phyloP scores from a whole-genome alignment of 2,329 filamentous ascomycete species.

The Fusarium napiforme region DNA sequence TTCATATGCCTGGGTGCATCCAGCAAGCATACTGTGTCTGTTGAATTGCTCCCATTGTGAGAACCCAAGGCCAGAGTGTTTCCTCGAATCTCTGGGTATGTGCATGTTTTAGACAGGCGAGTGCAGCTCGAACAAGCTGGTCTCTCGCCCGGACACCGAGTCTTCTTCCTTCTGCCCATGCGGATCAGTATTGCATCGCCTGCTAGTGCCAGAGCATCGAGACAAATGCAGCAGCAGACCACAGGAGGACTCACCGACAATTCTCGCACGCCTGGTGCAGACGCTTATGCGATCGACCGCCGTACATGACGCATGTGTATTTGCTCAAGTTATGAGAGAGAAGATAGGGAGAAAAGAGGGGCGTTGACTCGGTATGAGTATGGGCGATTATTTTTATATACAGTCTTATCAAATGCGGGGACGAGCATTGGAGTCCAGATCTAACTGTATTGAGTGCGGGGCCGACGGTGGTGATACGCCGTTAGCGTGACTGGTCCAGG shows the following conservation, averaged over 20 bases:
- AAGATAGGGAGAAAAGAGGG: background rate
- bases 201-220: rapidly evolving
- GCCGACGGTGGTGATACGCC: background rate
- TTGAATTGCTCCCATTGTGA: background rate
- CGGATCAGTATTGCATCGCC: background rate
- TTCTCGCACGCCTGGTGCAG: slow-evolving; percentile 4
- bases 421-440: background rate
- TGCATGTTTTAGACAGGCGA: background rate
- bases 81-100: background rate
- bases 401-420: slow-evolving; percentile 3
- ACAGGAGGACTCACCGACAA: background rate
- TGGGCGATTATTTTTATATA: background rate
- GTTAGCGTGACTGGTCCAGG: background rate
- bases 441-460: background rate
- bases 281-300: background rate
- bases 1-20: background rate
- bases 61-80: background rate
- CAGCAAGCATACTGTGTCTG: slow-evolving; percentile 1
- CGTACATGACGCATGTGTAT: background rate
- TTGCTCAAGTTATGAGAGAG: rapidly evolving
- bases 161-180: background rate
- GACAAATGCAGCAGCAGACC: rapidly evolving
- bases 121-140: background rate
- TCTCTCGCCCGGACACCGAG: slow-evolving; percentile 1
- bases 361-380: background rate